Evolutionary conservation across 225 moss, liverwort and hornwort species (phyloP).

Genomic region (Marchantia paleacea): DNA sequence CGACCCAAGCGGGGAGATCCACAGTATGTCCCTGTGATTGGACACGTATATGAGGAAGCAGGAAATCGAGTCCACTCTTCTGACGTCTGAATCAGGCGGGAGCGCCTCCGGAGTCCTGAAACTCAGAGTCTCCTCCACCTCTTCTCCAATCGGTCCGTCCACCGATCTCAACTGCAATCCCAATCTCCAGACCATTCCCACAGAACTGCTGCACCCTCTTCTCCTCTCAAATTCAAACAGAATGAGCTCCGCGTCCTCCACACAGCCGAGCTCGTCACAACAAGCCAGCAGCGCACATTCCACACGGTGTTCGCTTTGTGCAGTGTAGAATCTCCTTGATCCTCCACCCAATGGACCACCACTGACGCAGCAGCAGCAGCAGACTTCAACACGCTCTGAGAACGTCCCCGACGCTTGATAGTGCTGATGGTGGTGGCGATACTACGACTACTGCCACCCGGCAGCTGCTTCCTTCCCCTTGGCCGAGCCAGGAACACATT

Average conservation of each 20-base stretch:
- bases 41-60: constrained; percentile 9
- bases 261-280: not conserved
- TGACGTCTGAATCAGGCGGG: not conserved
- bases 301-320: not conserved
- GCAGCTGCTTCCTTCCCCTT: not conserved
- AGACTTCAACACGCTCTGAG: no score
- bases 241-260: no score
- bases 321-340: no score
- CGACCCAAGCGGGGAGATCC: not conserved
- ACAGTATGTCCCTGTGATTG: constrained; percentile 7
- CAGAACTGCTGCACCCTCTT: not conserved
- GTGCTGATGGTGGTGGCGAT: no score
- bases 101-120: not conserved
- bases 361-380: no score
- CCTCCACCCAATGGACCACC: no score
- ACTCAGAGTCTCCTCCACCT: not conserved
- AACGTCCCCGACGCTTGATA: no score
- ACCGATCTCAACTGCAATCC: not conserved
- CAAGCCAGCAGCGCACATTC: not conserved
- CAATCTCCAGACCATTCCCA: constrained; percentile 11
- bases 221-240: not conserved
- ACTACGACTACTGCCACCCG: not conserved
- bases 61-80: constrained; percentile 11
- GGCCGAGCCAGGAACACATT: not conserved
- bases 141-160: constrained; percentile 3